Evolutionary conservation across 768 basidiomycete genomes (phyloP).

Genomic region (Clitopilus hobsonii): DNA sequence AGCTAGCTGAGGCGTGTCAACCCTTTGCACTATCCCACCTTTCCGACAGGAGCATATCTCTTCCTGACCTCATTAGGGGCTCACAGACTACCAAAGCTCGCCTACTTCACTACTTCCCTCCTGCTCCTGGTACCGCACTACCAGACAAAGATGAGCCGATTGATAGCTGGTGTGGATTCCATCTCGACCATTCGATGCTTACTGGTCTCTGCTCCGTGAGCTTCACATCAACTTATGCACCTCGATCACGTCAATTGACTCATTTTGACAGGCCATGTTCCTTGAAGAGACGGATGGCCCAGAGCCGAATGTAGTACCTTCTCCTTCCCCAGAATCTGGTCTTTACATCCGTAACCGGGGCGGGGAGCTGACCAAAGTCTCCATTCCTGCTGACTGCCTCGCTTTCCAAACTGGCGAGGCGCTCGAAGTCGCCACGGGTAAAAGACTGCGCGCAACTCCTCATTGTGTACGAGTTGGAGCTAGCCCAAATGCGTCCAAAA

Average conservation of each 20-base stretch:
- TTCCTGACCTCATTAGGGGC: constrained; percentile 65
- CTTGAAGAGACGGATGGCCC: constrained; percentile 42
- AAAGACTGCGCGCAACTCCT: constrained; percentile 83
- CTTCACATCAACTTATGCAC: background rate
- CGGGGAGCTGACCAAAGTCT: constrained; percentile 73
- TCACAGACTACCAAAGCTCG: constrained; percentile 89
- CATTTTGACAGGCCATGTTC: constrained; percentile 68
- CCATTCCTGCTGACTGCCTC: constrained; percentile 78
- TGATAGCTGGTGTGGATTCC: constrained; percentile 94
- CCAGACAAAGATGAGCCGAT: constrained; percentile 56
- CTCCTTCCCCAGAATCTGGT: constrained; percentile 77
- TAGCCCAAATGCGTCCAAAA: constrained; percentile 34
- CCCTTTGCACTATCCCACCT: constrained; percentile 75
- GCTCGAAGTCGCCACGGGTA: constrained; percentile 81
- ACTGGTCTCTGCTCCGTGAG: constrained; percentile 89
- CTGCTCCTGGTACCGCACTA: constrained; percentile 32
- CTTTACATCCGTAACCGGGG: constrained; percentile 89
- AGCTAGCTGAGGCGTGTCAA: constrained; percentile 85
- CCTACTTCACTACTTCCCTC: constrained; percentile 94
- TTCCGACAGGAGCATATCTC: constrained; percentile 59
- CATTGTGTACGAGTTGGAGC: constrained; percentile 85
- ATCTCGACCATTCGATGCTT: constrained; percentile 85
- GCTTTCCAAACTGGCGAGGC: constrained; percentile 99
- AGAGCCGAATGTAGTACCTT: constrained; percentile 45
- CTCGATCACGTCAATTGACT: constrained; percentile 4